Conservation (phyloP, 2,329 filamentous ascomycete species). For the Colletotrichum sp. region DNA sequence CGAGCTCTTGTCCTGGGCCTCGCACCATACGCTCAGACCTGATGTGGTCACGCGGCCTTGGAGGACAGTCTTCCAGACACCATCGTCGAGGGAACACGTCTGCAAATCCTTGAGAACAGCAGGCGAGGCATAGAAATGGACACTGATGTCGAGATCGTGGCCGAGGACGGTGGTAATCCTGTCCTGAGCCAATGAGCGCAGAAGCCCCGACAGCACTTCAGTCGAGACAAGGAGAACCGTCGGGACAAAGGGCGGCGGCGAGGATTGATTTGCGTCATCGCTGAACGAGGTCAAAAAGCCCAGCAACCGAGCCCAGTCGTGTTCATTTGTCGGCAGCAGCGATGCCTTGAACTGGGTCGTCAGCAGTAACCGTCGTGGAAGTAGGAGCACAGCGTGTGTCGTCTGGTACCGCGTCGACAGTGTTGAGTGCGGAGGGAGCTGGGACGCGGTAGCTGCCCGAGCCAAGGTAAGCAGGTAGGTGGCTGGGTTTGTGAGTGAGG, state of each 20-base stretch:
- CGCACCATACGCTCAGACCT: neutral
- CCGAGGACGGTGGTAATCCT: neutral
- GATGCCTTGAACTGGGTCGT: neutral
- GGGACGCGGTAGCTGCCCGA: neutral
- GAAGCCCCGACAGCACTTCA: neutral
- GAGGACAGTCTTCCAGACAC: neutral
- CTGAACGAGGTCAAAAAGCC: neutral
- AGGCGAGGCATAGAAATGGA: neutral
- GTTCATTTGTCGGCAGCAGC: neutral
- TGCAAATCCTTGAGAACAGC: neutral
- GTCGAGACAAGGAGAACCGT: neutral
- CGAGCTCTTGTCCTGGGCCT: neutral
- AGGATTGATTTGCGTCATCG: neutral
- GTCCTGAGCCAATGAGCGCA: neutral
- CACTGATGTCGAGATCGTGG: neutral
- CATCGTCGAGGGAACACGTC: neutral
- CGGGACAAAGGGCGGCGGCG: neutral
- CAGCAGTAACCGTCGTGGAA: neutral
- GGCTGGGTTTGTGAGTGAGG: neutral
- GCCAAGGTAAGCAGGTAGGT: neutral
- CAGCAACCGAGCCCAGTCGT: neutral
- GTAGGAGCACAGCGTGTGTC: neutral
- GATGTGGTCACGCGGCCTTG: neutral
- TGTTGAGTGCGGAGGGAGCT: neutral
- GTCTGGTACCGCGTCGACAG: neutral